phyloP scores from a whole-genome alignment of 495 filamentous ascomycete genomes.

The Paragyromitra xinjiangensis region DNA sequence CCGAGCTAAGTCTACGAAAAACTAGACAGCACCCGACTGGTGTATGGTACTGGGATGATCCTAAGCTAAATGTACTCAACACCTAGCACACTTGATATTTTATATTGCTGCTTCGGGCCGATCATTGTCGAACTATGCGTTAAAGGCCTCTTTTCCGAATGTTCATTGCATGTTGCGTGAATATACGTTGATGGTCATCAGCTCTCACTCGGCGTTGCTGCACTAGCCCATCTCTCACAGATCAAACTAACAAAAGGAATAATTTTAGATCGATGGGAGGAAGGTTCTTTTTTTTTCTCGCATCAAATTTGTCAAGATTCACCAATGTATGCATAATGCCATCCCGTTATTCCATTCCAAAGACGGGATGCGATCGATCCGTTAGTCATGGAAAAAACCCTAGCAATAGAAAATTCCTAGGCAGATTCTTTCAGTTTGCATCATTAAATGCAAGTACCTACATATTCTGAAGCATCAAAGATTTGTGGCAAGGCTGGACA shows the following conservation, averaged over 20 bases:
- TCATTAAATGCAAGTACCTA: background rate
- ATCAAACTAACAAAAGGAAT: background rate
- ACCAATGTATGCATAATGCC: constrained; percentile 17
- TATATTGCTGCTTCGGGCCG: background rate
- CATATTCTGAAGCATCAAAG: background rate
- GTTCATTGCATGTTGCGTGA: background rate
- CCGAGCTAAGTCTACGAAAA: background rate
- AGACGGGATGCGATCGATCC: constrained; percentile 13
- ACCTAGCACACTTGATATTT: background rate
- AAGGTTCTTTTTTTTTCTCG: background rate
- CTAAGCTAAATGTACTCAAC: background rate
- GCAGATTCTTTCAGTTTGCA: background rate
- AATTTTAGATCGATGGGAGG: background rate
- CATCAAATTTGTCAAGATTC: background rate
- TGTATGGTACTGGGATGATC: background rate
- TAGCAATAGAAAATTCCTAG: background rate
- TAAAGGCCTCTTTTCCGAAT: background rate
- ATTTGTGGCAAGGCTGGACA: background rate
- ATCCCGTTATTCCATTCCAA: constrained; percentile 22
- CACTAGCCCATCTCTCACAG: background rate
- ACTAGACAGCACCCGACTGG: background rate
- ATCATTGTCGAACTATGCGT: background rate
- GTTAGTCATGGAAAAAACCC: background rate
- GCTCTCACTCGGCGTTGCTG: constrained; percentile 13
- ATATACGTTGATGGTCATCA: background rate